Base-by-base conservation (phyloP, 2,329 filamentous ascomycete species). In the Hymenoscyphus infarciens region DNA sequence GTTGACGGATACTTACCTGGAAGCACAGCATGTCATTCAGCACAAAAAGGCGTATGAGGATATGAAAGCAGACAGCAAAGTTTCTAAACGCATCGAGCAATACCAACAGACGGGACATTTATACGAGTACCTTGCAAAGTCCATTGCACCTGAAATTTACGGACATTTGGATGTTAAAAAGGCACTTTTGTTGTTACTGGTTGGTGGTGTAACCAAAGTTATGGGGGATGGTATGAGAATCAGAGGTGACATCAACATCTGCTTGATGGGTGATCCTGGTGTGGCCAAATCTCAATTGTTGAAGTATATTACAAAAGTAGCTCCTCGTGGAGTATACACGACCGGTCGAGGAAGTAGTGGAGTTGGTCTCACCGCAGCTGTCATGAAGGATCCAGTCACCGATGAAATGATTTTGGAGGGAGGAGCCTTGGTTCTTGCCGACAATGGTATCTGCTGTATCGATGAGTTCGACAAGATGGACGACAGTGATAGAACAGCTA, bases 161-260 rank as follows among this genome's bases (percentile, higher is more conserved):
- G 95, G 95, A 31, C 95, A 99, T 74, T 81, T 96, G 25, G 95
- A 99, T 75, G 95, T 99, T 58, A 99, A 99, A 82, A 99, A 99
- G 77, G 95, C 95, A 1, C 85, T 99, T 13, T 84, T 99, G n/a
- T 82, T 99, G 5, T 87, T 98, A 33, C 85, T 99, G 38, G 97
- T 99, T 68, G 95, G 95, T 65, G 95, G 95, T 79, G 94, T 97
- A 1, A 95, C 88, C 3, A 99, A 99, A 77, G 89, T 95, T 73
- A 96, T 98, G 84, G 92, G 92, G 59, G 95, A 99, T 73, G 95
- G 95, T 64, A 98, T 99, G 95, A 90, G 92, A 72, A 99, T 99
- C 75, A 92, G 95, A 83, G 95, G 95, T 72, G 95, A 99, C 74
- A 96, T 99, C 81, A 99, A 99, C 78, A 89, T 99, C 66, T 98